Evolutionary conservation across 192 early-diverging fungal genomes (phyloP), one percentile per base, ranked within the genome.

Genomic region (Powellomyces hirtus): DNA sequence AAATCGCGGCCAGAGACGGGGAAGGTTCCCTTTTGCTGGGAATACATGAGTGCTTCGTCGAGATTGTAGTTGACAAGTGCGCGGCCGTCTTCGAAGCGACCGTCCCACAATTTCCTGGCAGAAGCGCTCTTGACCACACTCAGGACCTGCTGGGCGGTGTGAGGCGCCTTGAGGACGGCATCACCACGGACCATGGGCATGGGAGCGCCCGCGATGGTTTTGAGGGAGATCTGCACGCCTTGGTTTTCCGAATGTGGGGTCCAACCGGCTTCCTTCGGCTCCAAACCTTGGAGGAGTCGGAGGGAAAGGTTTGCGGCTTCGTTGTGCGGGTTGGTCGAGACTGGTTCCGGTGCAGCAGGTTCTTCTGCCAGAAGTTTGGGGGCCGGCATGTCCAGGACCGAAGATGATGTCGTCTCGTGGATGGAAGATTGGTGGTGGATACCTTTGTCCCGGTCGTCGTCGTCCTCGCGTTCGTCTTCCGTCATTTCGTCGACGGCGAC

Each of bases 171-270:
- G 37, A 79, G 24, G 6, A 62, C 22, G 30, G 74, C 77, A 30
- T 73, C 68, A n/a, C 81, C 81, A 34, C 81, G 61, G 6, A 82
- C 73, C 45, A 82, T 73, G 7, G 77, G 73, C 45, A 82, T 34
- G 16, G 30, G n/a, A 18, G 51, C 37, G 1, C 72, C 75, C 14
- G 59, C 51, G 6, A 79, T 69, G 8, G 37, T 20, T 27, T 62
- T 50, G 7, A 42, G 55, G 30, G 71, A 68, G 38, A 79, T 79
- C 24, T 45, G 36, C 4, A 79, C 66, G 26, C 67, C 67, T 2
- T 38, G n/a, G 64, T 52, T 18, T n/a, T 38, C 37, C 20, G 62
- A 42, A 24, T 72, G 70, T 34, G 49, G 49, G 8, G 20, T 38
- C 62, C 62, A 72, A 4, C 62, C 70, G 26, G 26, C 62, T 7